Conservation (phyloP, 139 green algal species). For the Tetradesmus obliquus region DNA sequence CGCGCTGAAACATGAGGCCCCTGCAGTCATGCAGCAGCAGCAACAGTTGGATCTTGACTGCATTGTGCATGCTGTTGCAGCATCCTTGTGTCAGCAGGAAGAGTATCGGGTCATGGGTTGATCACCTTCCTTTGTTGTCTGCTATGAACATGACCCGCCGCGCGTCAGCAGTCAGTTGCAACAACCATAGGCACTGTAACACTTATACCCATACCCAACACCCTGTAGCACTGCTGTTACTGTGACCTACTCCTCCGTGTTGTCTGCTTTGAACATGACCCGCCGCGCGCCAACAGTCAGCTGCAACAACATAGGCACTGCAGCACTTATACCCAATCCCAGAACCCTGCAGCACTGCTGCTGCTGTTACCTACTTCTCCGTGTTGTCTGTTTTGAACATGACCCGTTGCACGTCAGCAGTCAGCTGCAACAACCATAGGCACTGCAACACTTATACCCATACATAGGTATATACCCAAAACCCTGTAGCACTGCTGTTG, state of each 20-base stretch:
- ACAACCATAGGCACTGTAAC: background rate
- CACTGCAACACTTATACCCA: background rate
- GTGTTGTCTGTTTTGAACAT: slow-evolving; percentile 43
- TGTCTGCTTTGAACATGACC: background rate
- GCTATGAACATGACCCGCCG: background rate
- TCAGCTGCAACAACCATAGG: background rate
- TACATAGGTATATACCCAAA: background rate
- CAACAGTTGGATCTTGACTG: background rate
- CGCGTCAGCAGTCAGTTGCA: background rate
- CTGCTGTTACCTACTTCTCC: background rate
- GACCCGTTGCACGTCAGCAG: background rate
- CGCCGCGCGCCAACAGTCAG: background rate
- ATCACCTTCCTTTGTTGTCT: too few species aligned
- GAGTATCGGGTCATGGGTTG: too few species aligned
- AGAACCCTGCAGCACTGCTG: background rate
- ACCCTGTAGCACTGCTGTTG: background rate
- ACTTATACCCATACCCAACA: background rate
- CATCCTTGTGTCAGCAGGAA: too few species aligned
- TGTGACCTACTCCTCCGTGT: background rate
- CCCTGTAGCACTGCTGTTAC: background rate
- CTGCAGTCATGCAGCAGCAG: slow-evolving; percentile 26
- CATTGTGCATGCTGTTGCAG: too few species aligned
- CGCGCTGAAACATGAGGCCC: slow-evolving; percentile 22
- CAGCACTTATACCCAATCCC: background rate
- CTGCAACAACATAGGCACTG: background rate